A percentile compares a stretch with the other conserved stretches of the same genome.
phyloP scores from a whole-genome alignment of 2,329 filamentous ascomycete genomes.

The Sphaerulina populicola region DNA sequence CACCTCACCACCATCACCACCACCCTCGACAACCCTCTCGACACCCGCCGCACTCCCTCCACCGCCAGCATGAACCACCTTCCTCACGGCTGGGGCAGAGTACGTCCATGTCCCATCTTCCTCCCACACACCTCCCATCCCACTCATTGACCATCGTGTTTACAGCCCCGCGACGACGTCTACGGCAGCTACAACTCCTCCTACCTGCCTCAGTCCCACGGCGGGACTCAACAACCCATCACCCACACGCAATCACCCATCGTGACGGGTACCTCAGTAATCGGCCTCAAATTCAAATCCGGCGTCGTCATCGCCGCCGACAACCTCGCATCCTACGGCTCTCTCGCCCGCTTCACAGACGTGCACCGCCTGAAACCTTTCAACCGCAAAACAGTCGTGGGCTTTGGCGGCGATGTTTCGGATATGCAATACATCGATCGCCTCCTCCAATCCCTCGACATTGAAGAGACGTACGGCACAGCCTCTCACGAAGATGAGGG shows the following conservation, averaged over 20 bases:
- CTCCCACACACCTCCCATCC: constrained; percentile 24
- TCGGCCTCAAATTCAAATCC: constrained; percentile 91
- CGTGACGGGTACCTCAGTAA: constrained; percentile 91
- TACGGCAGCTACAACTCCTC: constrained; percentile 89
- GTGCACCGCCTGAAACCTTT: constrained; percentile 92
- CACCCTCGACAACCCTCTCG: background rate
- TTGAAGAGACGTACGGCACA: constrained; percentile 74
- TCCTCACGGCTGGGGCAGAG: constrained; percentile 58
- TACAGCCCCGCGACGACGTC: constrained; percentile 88
- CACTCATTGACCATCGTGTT: constrained; percentile 32
- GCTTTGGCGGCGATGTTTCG: constrained; percentile 92
- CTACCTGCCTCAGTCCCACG: constrained; percentile 61
- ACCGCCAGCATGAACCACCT: constrained; percentile 53
- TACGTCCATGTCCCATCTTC: constrained; percentile 34
- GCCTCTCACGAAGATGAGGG: constrained; percentile 52
- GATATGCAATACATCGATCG: constrained; percentile 99
- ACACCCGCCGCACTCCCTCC: background rate
- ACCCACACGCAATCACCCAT: constrained; percentile 86
- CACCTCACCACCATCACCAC: no score
- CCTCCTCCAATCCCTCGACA: constrained; percentile 75
- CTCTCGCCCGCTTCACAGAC: constrained; percentile 86
- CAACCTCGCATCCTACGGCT: constrained; percentile 96
- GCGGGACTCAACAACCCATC: constrained; percentile 48
- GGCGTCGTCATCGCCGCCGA: constrained; percentile 95
- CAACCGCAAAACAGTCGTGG: constrained; percentile 72